Conservation (phyloP, 208 protist species). For the Porcisia hertigi region DNA sequence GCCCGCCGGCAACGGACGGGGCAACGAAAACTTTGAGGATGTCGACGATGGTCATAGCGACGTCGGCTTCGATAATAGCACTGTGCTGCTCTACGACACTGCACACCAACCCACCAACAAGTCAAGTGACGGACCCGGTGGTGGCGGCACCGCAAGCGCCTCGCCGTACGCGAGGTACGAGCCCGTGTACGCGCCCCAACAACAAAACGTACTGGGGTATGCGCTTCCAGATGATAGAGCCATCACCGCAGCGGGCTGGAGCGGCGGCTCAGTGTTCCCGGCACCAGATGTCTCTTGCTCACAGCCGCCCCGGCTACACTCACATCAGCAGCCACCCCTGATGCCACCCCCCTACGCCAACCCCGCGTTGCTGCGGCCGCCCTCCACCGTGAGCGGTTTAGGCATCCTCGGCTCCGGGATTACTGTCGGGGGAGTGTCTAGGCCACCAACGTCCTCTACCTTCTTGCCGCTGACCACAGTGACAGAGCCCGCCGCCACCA, state of each 20-base stretch:
- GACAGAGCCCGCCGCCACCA: background rate
- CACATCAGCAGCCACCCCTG: background rate
- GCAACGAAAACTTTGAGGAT: background rate
- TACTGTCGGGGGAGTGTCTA: background rate
- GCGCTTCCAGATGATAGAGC: background rate
- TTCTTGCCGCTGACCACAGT: background rate
- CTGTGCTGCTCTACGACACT: conserved; percentile 11
- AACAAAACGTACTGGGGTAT: conserved; percentile 9
- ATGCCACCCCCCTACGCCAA: background rate
- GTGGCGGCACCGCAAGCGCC: background rate
- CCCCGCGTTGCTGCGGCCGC: background rate
- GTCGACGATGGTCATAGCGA: conserved; percentile 4
- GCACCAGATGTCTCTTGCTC: background rate
- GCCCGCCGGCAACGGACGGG: background rate
- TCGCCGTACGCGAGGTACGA: conserved; percentile 16
- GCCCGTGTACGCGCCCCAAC: conserved; percentile 8
- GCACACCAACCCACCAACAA: background rate
- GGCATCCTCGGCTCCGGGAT: background rate
- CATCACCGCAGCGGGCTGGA: conserved; percentile 2
- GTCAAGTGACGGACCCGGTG: background rate
- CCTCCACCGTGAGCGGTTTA: background rate
- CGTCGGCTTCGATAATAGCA: conserved; percentile 28
- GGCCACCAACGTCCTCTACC: background rate
- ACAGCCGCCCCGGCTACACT: background rate
- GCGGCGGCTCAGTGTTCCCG: conserved; percentile 5